Conservation (phyloP, 306 rosid species). For the Quercus gilva region DNA sequence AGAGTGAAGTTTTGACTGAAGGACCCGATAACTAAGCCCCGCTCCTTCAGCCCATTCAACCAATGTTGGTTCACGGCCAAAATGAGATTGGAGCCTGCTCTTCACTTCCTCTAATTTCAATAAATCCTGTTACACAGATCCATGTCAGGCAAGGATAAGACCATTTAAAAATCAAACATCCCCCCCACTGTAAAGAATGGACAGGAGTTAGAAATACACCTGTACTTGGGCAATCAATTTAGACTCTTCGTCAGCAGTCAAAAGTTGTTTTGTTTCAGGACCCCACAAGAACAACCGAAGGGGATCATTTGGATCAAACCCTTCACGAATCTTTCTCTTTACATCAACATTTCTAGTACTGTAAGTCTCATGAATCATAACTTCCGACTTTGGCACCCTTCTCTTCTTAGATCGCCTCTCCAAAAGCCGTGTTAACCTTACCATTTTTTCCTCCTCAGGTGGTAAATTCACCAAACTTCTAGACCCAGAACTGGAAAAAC, state of each 20-base stretch:
- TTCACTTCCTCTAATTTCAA: constrained; percentile 62
- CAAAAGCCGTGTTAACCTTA: constrained; percentile 60
- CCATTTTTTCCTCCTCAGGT: constrained; percentile 42
- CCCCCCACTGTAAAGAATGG: constrained; percentile 5
- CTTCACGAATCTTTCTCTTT: constrained; percentile 52
- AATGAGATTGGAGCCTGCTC: constrained; percentile 70
- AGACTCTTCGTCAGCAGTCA: constrained; percentile 74
- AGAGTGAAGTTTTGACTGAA: constrained; percentile 51
- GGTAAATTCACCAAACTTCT: constrained; percentile 36
- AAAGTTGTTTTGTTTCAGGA: constrained; percentile 77
- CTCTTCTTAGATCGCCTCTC: constrained; percentile 73
- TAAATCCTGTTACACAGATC: constrained; percentile 59
- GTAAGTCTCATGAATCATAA: constrained; percentile 34
- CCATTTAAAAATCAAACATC: constrained; percentile 11
- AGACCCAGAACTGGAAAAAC: constrained; percentile 30
- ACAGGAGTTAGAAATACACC: constrained; percentile 41
- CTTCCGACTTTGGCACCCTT: constrained; percentile 42
- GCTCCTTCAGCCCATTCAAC: constrained; percentile 90
- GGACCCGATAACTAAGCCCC: constrained; percentile 54
- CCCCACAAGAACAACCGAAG: constrained; percentile 71
- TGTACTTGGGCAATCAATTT: constrained; percentile 62
- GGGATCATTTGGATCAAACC: constrained; percentile 60
- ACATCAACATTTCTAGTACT: constrained; percentile 34
- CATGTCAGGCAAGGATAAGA: constrained; percentile 30
- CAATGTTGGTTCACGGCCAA: constrained; percentile 80